A percentile compares a stretch with the other conserved stretches of the same genome.
Evolutionary conservation across 176 grass and related monocot genomes (phyloP).

Genomic region (Triticum dicoccoides): DNA sequence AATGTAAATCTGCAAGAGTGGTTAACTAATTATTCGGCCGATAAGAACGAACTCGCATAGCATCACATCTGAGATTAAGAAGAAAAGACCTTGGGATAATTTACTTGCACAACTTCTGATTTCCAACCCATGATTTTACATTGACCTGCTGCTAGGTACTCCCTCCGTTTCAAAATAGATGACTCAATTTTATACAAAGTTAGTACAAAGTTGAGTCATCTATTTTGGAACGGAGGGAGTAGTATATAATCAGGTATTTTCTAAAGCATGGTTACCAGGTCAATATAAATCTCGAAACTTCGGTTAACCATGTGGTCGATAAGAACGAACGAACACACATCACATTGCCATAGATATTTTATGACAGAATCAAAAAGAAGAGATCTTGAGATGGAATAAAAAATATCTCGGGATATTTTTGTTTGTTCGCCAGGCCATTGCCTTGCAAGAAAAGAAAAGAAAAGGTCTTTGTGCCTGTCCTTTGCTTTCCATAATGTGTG

Average conservation of each 20-base stretch:
- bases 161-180: no score
- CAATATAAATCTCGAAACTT: not conserved
- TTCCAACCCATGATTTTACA: no score
- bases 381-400: not conserved
- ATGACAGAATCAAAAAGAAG: not conserved
- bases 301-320: not conserved
- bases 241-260: no score
- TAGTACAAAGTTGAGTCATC: no score
- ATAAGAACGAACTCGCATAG: not conserved
- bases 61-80: not conserved
- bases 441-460: not conserved
- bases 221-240: no score
- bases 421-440: not conserved
- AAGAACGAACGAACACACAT: not conserved
- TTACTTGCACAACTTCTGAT: not conserved
- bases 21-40: not conserved
- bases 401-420: slow-evolving; percentile 15
- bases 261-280: not conserved
- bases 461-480: not conserved
- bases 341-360: not conserved
- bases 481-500: not conserved
- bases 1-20: not conserved
- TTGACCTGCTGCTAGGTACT: no score
- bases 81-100: not conserved
- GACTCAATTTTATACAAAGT: no score